Evolutionary conservation across 2,329 filamentous ascomycete genomes (phyloP), one percentile per base, ranked within the genome.

Genomic region (Cytospora piceicola): DNA sequence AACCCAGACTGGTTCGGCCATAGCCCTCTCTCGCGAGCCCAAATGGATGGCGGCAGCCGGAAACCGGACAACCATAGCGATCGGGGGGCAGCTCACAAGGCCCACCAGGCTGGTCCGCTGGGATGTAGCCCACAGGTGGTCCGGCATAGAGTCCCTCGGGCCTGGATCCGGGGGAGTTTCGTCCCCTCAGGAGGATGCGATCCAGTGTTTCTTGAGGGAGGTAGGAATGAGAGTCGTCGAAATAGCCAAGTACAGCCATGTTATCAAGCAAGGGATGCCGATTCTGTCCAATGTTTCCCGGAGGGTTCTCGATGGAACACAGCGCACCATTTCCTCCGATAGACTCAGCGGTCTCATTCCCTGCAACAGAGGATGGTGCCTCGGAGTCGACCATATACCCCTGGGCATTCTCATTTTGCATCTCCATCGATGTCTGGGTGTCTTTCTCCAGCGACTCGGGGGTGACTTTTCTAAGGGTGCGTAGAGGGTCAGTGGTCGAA

Each of bases 51-150:
- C 14, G 14, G 39, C 63, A 64, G 5, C 17, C 52, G 8, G 39
- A 15, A 22, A n/a, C 27, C 22, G 63, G 63, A 32, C 63, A 60
- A n/a, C 3, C 7, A 36, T 60, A 64, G 51, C 29, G 36, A 20
- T 24, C 57, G 17, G 51, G 7, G 15, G 29, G 4, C 0, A 64
- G 49, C 5, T 56, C 49, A 20, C 51, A 51, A 7, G 63, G 57
- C 1, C 63, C 63, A 8, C 46, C 22, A 22, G 63, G 63, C 20
- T 22, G 34, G n/a, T n/a, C 17, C 0, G 36, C 24, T 5, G 63
- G 63, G 29, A 64, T 36, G 27, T 49, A 58, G 51, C 63, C 27
- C 36, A 56, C 51, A 3, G 57, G 36, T 6, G n/a, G n/a, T 9
- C 52, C 58, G 22, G 17, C 30, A 39, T 42, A 65, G n/a, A 1